Conservation (phyloP, 2,329 filamentous ascomycete genomes). For the Dothiorella sarmentorum region DNA sequence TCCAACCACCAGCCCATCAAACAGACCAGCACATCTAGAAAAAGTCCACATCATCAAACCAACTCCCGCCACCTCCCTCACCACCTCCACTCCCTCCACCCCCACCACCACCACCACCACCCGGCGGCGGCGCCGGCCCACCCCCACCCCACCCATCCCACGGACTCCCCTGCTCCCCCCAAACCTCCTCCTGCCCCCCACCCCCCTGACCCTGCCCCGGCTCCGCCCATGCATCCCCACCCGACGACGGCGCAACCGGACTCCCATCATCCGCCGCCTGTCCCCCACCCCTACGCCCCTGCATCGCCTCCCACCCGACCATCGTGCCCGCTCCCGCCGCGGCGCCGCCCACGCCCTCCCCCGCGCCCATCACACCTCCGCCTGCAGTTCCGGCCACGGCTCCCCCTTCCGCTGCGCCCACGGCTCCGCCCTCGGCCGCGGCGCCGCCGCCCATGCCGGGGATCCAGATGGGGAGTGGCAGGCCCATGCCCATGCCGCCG, state of each 20-base stretch:
- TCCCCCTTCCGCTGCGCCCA: slow-evolving; percentile 31
- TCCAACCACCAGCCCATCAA: no score
- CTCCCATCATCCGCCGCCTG: slow-evolving; percentile 29
- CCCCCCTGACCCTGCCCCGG: slow-evolving; percentile 20
- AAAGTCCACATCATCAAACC: background rate
- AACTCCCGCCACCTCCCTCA: background rate
- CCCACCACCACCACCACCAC: background rate
- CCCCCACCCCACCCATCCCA: slow-evolving; percentile 22
- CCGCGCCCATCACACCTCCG: slow-evolving; percentile 33
- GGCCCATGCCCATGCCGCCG: slow-evolving; percentile 40
- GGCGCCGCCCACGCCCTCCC: slow-evolving; percentile 38
- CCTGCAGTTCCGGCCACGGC: slow-evolving; percentile 33
- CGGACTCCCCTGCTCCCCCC: slow-evolving; percentile 28
- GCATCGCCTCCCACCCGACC: slow-evolving; percentile 63
- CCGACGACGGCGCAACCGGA: slow-evolving; percentile 28
- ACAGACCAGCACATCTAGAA: background rate
- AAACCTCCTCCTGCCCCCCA: slow-evolving; percentile 28
- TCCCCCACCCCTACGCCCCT: slow-evolving; percentile 45
- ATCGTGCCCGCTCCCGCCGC: slow-evolving; percentile 53
- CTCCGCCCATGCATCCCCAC: slow-evolving; percentile 17
- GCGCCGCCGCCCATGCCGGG: slow-evolving; percentile 42
- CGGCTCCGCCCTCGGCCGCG: slow-evolving; percentile 39
- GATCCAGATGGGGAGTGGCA: slow-evolving; percentile 50
- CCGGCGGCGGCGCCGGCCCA: background rate
- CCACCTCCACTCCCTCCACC: background rate